phyloP scores from a whole-genome alignment of 2,329 filamentous ascomycete genomes.

The Pseudocercospora ulei region DNA sequence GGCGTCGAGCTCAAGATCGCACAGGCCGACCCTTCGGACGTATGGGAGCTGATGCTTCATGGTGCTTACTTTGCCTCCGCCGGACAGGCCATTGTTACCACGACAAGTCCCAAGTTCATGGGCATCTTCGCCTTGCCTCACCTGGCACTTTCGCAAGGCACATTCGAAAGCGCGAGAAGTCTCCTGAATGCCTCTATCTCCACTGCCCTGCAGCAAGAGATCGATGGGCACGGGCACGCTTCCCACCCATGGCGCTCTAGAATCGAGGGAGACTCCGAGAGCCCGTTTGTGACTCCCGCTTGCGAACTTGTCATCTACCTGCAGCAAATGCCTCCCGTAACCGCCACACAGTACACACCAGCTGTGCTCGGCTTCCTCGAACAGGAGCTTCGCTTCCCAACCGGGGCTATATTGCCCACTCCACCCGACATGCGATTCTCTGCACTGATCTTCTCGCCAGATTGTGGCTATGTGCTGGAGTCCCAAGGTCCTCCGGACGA shows the following conservation, averaged over 20 bases:
- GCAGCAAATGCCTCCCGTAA: conserved; percentile 48
- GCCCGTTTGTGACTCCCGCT: conserved; percentile 55
- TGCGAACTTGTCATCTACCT: conserved; percentile 86
- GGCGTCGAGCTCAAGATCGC: conserved; percentile 61
- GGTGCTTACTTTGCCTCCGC: conserved; percentile 79
- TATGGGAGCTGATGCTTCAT: conserved; percentile 69
- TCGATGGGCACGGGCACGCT: conserved; percentile 46
- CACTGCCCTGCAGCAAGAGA: conserved; percentile 56
- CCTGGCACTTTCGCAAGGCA: conserved; percentile 53
- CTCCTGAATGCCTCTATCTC: conserved; percentile 66
- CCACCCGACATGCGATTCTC: conserved; percentile 50
- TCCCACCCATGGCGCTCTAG: conserved; percentile 68
- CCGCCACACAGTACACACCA: conserved; percentile 23
- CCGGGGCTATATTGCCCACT: conserved; percentile 46
- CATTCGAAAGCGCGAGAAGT: conserved; percentile 42
- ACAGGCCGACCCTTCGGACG: conserved; percentile 60
- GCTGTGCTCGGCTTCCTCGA: conserved; percentile 46
- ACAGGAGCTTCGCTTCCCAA: conserved; percentile 50
- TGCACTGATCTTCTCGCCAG: conserved; percentile 54
- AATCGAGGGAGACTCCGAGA: conserved; percentile 50
- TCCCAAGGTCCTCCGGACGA: conserved; percentile 51
- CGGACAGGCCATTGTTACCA: conserved; percentile 70
- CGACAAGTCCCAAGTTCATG: conserved; percentile 84
- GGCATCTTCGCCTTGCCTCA: conserved; percentile 85
- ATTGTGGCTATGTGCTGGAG: conserved; percentile 57